Evolutionary conservation across 306 rosid species (phyloP).

Genomic region (Mucuna pruriens): DNA sequence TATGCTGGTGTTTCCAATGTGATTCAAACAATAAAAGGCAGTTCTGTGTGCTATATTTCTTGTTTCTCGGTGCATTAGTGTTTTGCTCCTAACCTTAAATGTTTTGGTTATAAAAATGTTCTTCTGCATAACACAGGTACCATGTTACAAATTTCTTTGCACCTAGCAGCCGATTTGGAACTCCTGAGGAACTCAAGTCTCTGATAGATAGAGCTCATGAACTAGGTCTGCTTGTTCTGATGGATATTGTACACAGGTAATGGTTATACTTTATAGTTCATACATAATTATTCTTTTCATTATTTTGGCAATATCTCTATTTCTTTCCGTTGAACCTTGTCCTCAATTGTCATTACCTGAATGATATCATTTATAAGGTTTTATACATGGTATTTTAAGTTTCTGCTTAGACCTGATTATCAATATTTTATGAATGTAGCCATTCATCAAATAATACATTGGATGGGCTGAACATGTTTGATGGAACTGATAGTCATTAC

Average conservation of each 20-base stretch:
- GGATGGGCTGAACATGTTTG: constrained; percentile 98
- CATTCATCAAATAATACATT: constrained; percentile 89
- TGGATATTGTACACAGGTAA: constrained; percentile 99
- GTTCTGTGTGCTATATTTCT: constrained; percentile 28
- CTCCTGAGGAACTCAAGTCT: constrained; percentile 96
- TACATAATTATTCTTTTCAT: constrained; percentile 11
- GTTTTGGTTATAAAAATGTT: constrained; percentile 17
- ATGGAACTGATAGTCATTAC: constrained; percentile 94
- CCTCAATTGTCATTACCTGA: constrained; percentile 28
- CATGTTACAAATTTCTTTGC: constrained; percentile 99
- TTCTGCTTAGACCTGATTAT: constrained; percentile 42
- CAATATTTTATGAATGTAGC: constrained; percentile 55
- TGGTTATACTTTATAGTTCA: constrained; percentile 4
- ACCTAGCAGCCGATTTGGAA: constrained; percentile 97
- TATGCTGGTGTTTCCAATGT: constrained; percentile 7
- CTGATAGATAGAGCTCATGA: constrained; percentile 94
- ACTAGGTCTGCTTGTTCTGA: constrained; percentile 92
- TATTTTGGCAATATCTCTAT: constrained; percentile 16
- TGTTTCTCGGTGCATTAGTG: constrained; percentile 23
- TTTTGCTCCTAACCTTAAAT: constrained; percentile 27
- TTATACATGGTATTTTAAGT: constrained; percentile 23
- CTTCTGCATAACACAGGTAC: constrained; percentile 62
- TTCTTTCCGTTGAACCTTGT: constrained; percentile 5
- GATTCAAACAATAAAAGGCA: constrained; percentile 18
- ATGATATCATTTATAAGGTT: constrained; percentile 19